Percentiles rank a stretch among this genome's conserved stretches.
Conservation (phyloP, 108 stramenopile genomes). For the Skeletonema costatum region DNA sequence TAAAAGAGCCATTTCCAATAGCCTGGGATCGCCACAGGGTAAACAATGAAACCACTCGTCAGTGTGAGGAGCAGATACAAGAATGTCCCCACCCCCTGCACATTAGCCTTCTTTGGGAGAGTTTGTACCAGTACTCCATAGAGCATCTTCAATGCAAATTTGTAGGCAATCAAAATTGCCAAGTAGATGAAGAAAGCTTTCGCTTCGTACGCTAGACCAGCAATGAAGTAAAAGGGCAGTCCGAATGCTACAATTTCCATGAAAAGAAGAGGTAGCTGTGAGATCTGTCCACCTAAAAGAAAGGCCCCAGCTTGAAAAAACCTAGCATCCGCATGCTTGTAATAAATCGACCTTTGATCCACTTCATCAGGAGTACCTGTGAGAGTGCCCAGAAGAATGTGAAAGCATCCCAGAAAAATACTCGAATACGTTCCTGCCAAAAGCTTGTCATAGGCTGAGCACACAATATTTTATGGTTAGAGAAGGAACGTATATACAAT, state of each 20-base stretch:
- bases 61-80: slow-evolving; percentile 60
- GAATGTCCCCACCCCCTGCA: slow-evolving; percentile 47
- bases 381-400: slow-evolving; percentile 79
- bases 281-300: slow-evolving; percentile 60
- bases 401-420: slow-evolving; percentile 64
- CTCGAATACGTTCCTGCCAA: slow-evolving; percentile 34
- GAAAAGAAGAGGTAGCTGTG: slow-evolving; percentile 56
- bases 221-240: slow-evolving; percentile 68
- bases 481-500: background rate
- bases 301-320: slow-evolving; percentile 79
- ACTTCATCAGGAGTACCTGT: slow-evolving; percentile 74
- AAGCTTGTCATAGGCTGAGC: slow-evolving; percentile 17
- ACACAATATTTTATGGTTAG: background rate
- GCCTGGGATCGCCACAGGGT: slow-evolving; percentile 57
- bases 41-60: slow-evolving; percentile 73
- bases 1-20: slow-evolving; percentile 69
- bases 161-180: slow-evolving; percentile 44
- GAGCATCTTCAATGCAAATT: slow-evolving; percentile 51
- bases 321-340: slow-evolving; percentile 87
- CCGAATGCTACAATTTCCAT: slow-evolving; percentile 74
- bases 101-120: slow-evolving; percentile 49
- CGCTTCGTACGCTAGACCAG: slow-evolving; percentile 52
- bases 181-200: slow-evolving; percentile 42
- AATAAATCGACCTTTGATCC: slow-evolving; percentile 73
- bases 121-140: slow-evolving; percentile 46